Conservation (phyloP, 2,329 filamentous ascomycete species). For the Ilyonectria sp. region DNA sequence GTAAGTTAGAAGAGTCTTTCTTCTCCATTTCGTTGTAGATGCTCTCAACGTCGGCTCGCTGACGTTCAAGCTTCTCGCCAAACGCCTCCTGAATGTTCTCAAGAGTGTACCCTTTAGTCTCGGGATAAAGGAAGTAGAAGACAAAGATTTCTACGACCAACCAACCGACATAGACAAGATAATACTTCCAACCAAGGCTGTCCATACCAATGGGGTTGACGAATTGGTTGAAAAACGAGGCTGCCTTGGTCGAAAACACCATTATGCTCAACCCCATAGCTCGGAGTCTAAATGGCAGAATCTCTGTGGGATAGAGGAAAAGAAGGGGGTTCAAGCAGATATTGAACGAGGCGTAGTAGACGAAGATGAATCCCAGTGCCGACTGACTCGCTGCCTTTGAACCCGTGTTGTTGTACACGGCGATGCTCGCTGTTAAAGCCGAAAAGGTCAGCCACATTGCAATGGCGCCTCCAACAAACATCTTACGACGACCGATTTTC, state of each 20-base stretch:
- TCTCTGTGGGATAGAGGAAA: slow-evolving; percentile 32
- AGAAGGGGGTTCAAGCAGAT: slow-evolving; percentile 34
- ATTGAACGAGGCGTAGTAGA: slow-evolving; percentile 36
- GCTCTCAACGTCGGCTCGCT: slow-evolving; percentile 9
- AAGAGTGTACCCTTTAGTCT: slow-evolving; percentile 58
- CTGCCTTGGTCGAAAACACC: slow-evolving; percentile 33
- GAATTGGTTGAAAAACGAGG: slow-evolving; percentile 37
- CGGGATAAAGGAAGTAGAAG: slow-evolving; percentile 60
- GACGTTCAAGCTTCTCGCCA: slow-evolving; percentile 25
- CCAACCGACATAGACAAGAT: slow-evolving; percentile 46
- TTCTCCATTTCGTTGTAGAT: slow-evolving; percentile 22
- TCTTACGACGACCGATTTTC: slow-evolving; percentile 30
- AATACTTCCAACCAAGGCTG: slow-evolving; percentile 37
- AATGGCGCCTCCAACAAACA: slow-evolving; percentile 34
- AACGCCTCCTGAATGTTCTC: slow-evolving; percentile 36
- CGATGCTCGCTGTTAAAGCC: slow-evolving; percentile 31
- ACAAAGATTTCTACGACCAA: slow-evolving; percentile 40
- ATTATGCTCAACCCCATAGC: slow-evolving; percentile 34
- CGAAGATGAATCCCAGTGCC: slow-evolving; percentile 35
- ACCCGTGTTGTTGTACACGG: slow-evolving; percentile 31
- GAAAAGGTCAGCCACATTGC: slow-evolving; percentile 36
- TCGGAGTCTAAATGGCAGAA: slow-evolving; percentile 35
- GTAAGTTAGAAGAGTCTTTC: slow-evolving; percentile 9
- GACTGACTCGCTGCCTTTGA: slow-evolving; percentile 35
- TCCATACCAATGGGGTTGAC: slow-evolving; percentile 48